A percentile compares a stretch with the other conserved stretches of the same genome.
Conservation (phyloP, 805 yeast species). For the Isabelozyma heimii region DNA sequence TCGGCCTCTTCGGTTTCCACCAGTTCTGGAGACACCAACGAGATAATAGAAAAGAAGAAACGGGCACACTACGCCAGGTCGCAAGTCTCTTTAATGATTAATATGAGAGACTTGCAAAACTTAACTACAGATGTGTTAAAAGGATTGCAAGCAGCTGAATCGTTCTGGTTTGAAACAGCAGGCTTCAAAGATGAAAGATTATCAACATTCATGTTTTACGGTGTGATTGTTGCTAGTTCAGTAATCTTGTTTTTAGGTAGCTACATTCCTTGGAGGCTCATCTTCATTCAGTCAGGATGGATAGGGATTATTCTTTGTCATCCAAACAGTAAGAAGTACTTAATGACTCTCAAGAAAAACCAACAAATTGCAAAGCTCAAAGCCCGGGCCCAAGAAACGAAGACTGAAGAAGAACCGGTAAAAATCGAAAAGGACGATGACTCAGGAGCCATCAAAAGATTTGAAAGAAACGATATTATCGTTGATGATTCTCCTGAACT, state of each 20-base stretch:
- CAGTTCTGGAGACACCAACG: slow-evolving; percentile 1
- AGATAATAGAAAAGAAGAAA: slow-evolving; percentile 9
- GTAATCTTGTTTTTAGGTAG: slow-evolving; percentile 45
- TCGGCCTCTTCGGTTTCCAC: slow-evolving; percentile 1
- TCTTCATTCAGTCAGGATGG: slow-evolving; percentile 64
- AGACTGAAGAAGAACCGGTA: slow-evolving; percentile 1
- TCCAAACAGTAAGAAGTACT: slow-evolving; percentile 47
- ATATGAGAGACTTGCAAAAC: slow-evolving; percentile 73
- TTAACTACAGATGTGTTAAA: slow-evolving; percentile 54
- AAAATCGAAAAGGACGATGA: slow-evolving; percentile 13
- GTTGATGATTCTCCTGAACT: slow-evolving; percentile 66
- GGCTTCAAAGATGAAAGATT: slow-evolving; percentile 68
- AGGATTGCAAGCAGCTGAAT: slow-evolving; percentile 50
- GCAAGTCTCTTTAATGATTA: slow-evolving; percentile 48
- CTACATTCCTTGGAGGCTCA: slow-evolving; percentile 62
- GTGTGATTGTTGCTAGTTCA: slow-evolving; percentile 25
- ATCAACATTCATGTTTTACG: slow-evolving; percentile 57
- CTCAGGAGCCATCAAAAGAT: slow-evolving; percentile 18
- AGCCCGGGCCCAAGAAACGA: slow-evolving; percentile 3
- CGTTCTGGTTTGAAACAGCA: slow-evolving; percentile 57
- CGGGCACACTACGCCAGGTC: slow-evolving; percentile 19
- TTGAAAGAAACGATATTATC: slow-evolving; percentile 52
- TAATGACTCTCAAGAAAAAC: slow-evolving; percentile 13
- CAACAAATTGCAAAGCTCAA: slow-evolving; percentile 1
- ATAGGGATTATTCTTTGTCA: slow-evolving; percentile 48